Conservation (phyloP, 2,329 filamentous ascomycete genomes). For the Aspergillus nomiae region DNA sequence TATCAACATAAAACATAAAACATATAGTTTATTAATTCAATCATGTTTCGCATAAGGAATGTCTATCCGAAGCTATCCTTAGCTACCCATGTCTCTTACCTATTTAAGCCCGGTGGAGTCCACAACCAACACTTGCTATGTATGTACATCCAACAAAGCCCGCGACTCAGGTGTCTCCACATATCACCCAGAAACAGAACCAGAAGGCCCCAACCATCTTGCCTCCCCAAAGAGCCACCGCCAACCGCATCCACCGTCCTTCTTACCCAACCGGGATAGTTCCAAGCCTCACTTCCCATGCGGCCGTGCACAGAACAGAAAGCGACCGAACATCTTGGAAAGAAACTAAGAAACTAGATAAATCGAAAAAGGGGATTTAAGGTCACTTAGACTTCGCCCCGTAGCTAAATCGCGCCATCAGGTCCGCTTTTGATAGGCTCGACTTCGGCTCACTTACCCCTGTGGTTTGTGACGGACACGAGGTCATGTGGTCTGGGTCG, state of each 20-base stretch:
- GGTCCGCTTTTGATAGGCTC: conserved; percentile 3
- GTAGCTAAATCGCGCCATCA: conserved; percentile 5
- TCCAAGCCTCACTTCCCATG: background rate
- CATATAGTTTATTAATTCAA: background rate
- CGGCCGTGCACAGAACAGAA: background rate
- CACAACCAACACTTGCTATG: too few species aligned
- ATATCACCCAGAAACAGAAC: background rate
- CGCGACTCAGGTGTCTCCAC: background rate
- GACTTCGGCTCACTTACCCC: conserved; percentile 14
- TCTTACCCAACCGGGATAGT: background rate
- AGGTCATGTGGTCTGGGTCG: conserved; percentile 10
- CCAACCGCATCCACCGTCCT: background rate
- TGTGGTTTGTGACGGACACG: conserved; percentile 5
- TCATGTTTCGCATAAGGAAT: background rate
- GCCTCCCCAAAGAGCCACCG: background rate
- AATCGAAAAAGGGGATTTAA: background rate
- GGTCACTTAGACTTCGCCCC: conserved; percentile 5
- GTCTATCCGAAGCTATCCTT: background rate
- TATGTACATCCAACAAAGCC: background rate
- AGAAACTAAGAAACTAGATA: background rate
- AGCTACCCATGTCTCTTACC: too few species aligned
- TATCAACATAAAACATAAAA: background rate
- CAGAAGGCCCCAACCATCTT: background rate
- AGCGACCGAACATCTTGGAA: background rate
- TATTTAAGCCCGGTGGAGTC: too few species aligned